Conservation (phyloP, 805 yeast genomes). For the Zygosaccharomyces bisporus region DNA sequence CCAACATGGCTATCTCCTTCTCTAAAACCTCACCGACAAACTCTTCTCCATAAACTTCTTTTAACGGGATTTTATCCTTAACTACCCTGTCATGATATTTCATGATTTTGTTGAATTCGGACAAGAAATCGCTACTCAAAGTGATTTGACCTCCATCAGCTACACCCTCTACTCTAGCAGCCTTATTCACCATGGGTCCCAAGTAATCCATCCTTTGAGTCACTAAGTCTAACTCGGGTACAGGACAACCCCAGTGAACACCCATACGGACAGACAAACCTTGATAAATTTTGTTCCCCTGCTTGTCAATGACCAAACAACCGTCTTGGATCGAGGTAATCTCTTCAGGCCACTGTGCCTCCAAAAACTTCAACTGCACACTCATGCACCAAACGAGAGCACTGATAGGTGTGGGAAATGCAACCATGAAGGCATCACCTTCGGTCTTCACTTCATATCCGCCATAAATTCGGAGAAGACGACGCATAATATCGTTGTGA, state of each 20-base stretch:
- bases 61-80: constrained; percentile 28
- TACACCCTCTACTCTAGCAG: constrained; percentile 87
- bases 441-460: constrained; percentile 99
- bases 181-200: constrained; percentile 97
- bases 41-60: constrained; percentile 45
- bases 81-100: constrained; percentile 36
- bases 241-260: constrained; percentile 96
- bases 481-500: constrained; percentile 91
- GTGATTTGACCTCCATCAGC: constrained; percentile 99
- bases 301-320: constrained; percentile 64
- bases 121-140: constrained; percentile 73
- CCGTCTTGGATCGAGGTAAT: constrained; percentile 83
- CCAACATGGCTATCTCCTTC: constrained; percentile 59
- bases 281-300: constrained; percentile 59
- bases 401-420: constrained; percentile 87
- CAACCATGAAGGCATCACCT: constrained; percentile 98
- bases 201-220: constrained; percentile 98
- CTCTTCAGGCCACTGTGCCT: constrained; percentile 95
- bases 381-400: constrained; percentile 94
- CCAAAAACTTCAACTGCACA: constrained; percentile 77
- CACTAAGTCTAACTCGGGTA: constrained; percentile 89
- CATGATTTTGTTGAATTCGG: constrained; percentile 61
- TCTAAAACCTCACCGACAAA: constrained; percentile 55
- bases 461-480: constrained; percentile 86
- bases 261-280: constrained; percentile 98